Evolutionary conservation across 192 early-diverging fungal genomes (phyloP).

Genomic region (Coemansia sp.): DNA sequence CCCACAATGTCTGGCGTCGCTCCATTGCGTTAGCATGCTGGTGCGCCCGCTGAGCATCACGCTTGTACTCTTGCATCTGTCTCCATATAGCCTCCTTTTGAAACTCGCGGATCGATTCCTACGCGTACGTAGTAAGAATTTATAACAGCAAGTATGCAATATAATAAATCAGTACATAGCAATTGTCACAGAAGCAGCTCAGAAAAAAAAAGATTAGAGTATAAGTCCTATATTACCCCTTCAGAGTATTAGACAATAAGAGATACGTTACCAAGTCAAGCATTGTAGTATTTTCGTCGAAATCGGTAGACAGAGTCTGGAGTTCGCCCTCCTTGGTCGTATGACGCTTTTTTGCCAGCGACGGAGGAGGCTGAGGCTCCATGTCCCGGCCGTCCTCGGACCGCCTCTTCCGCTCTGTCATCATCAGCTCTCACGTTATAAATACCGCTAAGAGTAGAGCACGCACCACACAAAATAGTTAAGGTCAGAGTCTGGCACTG

Average conservation of each 20-base stretch:
- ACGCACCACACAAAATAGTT: not conserved
- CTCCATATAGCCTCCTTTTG: slow-evolving; percentile 70
- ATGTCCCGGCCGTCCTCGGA: slow-evolving; percentile 50
- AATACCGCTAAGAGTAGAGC: slow-evolving; percentile 2
- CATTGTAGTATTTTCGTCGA: slow-evolving; percentile 46
- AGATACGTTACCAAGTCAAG: slow-evolving; percentile 48
- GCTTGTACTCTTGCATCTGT: slow-evolving; percentile 66
- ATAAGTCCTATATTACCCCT: not conserved
- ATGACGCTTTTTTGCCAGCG: slow-evolving; percentile 50
- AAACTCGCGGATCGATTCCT: slow-evolving; percentile 55
- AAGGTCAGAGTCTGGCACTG: not conserved
- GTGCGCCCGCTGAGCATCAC: slow-evolving; percentile 55
- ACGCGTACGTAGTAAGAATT: slow-evolving; percentile 2
- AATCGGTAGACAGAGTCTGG: slow-evolving; percentile 35
- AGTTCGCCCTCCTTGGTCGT: slow-evolving; percentile 46
- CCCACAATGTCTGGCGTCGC: slow-evolving; percentile 49
- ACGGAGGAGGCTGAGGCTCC: slow-evolving; percentile 41
- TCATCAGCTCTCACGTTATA: slow-evolving; percentile 24
- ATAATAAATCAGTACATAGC: not conserved
- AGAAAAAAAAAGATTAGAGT: not conserved
- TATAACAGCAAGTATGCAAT: not conserved
- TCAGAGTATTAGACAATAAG: not conserved
- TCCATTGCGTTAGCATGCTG: slow-evolving; percentile 48
- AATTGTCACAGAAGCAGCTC: not conserved
- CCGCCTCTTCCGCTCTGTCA: slow-evolving; percentile 55